Base-by-base conservation (phyloP, 768 basidiomycete species). In the Sarcodon sp. region DNA sequence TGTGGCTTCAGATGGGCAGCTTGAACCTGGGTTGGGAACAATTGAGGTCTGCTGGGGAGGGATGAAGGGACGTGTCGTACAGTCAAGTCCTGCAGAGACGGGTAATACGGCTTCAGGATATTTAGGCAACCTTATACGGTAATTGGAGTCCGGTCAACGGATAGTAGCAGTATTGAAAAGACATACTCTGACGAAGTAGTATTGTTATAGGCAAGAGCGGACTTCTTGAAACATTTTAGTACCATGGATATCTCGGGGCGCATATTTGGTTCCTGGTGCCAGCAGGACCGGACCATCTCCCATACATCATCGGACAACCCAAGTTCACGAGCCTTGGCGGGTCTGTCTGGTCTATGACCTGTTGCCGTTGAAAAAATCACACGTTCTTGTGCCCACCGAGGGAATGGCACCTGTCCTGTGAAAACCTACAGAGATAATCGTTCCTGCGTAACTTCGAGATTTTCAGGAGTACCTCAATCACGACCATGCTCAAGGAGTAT, bases 401-500 rank as follows among this genome's bases (percentile, higher is more conserved):
- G 39, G 13, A 41, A 41, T 13, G 39, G 39, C 16, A 8, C 7
- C 13, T 13, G 15, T 27, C 39, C 39, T 8, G 39, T 41, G 4
- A 41, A 41, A 16, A 41, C 27, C 39, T 41, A 27, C 39, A 41
- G n/a, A 13, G 27, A 16, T 41, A 4, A 41, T 15, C 8, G 13
- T 7, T 13, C 13, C 16, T 8, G n/a, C 4, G 6, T 11, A 16
- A 27, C 8, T 9, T 27, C 7, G 13, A 27, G 39, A 16, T 9
- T 15, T 4, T 7, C 7, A 41, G 2, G 8, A 8, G 15, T 27
- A 49, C 48, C 49, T 50, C 49, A 37, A 44, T 45, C 45, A 46
- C 38, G 32, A 50, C 49, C 49, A 50, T 46, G 8, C 33, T 35
- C 15, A 50, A 38, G 7, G 49, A 50, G 15, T 50, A 50, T 8